These are phyloP conservation scores for Phialophora tarda DNA, from an alignment of 2,329 filamentous ascomycete genomes.

Conservation along the genomic window DNA sequence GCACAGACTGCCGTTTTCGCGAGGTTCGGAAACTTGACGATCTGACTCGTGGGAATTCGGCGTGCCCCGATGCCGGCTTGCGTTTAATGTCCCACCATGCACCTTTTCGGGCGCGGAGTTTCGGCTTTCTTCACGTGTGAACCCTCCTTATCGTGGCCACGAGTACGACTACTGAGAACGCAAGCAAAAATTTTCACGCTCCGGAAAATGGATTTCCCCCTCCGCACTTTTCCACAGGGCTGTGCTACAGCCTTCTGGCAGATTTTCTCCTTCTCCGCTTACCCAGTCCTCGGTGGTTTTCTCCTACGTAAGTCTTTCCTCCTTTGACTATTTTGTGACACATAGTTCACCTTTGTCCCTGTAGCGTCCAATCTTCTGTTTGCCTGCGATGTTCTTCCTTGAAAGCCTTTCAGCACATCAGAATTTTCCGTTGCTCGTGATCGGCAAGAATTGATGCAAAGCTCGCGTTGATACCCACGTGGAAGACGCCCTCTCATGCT, in stretches of 20 bases:
- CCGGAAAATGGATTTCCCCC: conserved; percentile 19
- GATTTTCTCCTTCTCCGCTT: conserved; percentile 13
- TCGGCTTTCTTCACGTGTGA: conserved; percentile 4
- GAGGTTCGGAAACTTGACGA: conserved; percentile 14
- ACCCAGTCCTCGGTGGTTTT: conserved; percentile 2
- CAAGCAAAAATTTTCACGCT: conserved; percentile 3
- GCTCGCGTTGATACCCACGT: neutral
- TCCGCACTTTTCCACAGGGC: conserved; percentile 20
- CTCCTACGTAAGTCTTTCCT: conserved; percentile 31
- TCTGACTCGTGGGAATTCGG: conserved; percentile 19
- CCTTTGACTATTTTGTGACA: conserved; percentile 27
- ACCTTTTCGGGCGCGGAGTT: conserved; percentile 7
- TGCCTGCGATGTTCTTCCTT: conserved; percentile 3
- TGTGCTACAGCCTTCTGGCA: conserved; percentile 20
- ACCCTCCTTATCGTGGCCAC: neutral
- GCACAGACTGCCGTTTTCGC: conserved; percentile 10
- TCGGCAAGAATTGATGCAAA: conserved; percentile 15
- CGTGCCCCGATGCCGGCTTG: conserved; percentile 12
- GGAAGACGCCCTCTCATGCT: neutral
- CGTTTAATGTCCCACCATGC: conserved; percentile 4
- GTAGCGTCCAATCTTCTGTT: conserved; percentile 22
- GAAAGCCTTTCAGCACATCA: conserved; percentile 9
- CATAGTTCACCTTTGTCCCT: conserved; percentile 20
- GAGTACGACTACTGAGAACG: no score
- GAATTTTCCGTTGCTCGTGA: conserved; percentile 28